A percentile compares a stretch with the other conserved stretches of the same genome.
Evolutionary conservation across 345 rosid genomes (phyloP).

Genomic region (Aethionema arabicum): DNA sequence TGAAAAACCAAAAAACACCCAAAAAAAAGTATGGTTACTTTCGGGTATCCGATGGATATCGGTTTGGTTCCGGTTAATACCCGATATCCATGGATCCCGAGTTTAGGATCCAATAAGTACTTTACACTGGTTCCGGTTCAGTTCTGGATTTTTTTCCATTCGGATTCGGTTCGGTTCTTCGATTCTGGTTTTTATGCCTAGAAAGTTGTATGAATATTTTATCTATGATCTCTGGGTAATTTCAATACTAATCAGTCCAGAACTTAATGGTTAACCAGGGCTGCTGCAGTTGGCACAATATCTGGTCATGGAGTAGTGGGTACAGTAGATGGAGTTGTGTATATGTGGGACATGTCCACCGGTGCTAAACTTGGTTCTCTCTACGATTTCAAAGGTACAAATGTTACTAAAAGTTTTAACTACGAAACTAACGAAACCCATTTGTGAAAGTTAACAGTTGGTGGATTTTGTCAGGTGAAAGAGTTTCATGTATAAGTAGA

Average conservation of each 20-base stretch:
- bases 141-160: no score
- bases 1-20: no score
- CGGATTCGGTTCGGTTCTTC: no score
- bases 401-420: not conserved
- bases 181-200: no score
- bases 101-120: no score
- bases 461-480: constrained; percentile 45
- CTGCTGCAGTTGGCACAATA: constrained; percentile 47
- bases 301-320: constrained; percentile 70
- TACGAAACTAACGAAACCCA: not conserved
- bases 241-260: not conserved
- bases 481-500: constrained; percentile 64
- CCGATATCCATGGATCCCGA: no score
- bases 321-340: constrained; percentile 68
- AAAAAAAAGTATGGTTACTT: no score
- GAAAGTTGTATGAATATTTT: no score
- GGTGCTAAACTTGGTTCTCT: constrained; percentile 62
- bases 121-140: no score
- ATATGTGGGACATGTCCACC: constrained; percentile 65
- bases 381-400: constrained; percentile 72
- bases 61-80: no score
- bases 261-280: constrained; percentile 48
- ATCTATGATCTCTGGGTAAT: no score
- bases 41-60: no score
- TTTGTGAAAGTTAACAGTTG: not conserved